Base-by-base conservation (phyloP, 495 filamentous ascomycete genomes). In the Hypomontagnella monticulosa region DNA sequence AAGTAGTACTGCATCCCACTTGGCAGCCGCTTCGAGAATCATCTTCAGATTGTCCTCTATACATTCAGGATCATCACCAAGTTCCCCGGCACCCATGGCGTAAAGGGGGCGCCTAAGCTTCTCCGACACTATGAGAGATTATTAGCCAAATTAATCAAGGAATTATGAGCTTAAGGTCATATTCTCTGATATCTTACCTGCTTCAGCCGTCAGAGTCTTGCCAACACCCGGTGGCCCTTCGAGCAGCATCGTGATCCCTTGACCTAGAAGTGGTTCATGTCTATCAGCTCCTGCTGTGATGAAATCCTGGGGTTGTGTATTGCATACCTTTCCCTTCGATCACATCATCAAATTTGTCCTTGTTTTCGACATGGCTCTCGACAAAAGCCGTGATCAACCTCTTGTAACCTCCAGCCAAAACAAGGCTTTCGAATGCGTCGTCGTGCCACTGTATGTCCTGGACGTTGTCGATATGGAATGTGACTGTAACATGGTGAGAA, bases 261-360 rank as follows among this genome's bases (percentile, higher is more conserved):
- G 62, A 4, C 62, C 62, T 66, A 18, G 10, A 18, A 10, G n/a
- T 37, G 2, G 6, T 46, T 47, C 14, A n/a, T 3, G 0, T 8
- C 32, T 15, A 11, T 40, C 4, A 30, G 40, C 19, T 41, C 19
- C 12, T 20, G n/a, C 10, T 42, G 3, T 1, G n/a, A 8, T n/a
- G 4, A 30, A 3, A 33, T 11, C 5, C 19, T 6, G 1, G 33
- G 9, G 36, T 11, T n/a, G 10, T n/a, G 11, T n/a, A 19, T 14
- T 0, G 16, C 4, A 12, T 82, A 50, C 87, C 87, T 73, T 87
- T 87, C 49, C 81, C 81, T 47, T 75, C 71, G 49, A 85, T 82
- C 15, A 85, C 69, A 64, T 86, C 83, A 63, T 93, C 91, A 62
- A 95, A 92, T 48, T 83, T 91, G 61, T 74, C 74, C 0, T 72